Evolutionary conservation across 148 eudicot species (phyloP).

Genomic region (Cornus controversa): DNA sequence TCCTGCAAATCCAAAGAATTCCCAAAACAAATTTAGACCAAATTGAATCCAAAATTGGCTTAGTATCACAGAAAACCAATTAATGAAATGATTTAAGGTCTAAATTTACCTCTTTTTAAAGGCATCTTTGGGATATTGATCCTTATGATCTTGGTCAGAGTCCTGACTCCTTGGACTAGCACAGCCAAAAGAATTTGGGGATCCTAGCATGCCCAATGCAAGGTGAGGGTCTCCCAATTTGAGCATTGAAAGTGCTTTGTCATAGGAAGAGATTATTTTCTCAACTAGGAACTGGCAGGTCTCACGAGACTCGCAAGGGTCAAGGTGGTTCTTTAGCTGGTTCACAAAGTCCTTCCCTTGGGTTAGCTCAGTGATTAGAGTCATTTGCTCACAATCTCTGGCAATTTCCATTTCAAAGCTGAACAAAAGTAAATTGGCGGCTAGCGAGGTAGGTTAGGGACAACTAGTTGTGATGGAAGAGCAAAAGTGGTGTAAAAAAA

Average conservation of each 20-base stretch:
- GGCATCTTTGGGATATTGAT: conserved; percentile 17
- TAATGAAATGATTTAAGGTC: neutral
- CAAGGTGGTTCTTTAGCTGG: conserved; percentile 42
- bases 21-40: neutral
- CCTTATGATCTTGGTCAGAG: conserved; percentile 20
- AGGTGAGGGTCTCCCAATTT: conserved; percentile 8
- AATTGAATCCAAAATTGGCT: neutral
- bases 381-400: conserved; percentile 21
- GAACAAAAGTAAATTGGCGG: neutral
- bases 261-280: conserved; percentile 55
- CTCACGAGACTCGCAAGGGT: conserved; percentile 16
- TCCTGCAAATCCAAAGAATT: conserved; percentile 39
- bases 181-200: conserved; percentile 11
- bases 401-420: conserved; percentile 26
- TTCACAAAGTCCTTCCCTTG: conserved; percentile 57
- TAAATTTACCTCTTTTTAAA: conserved; percentile 52
- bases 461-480: neutral
- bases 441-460: neutral
- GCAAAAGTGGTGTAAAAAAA: no score
- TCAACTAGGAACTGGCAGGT: conserved; percentile 35
- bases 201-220: neutral
- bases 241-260: conserved; percentile 47
- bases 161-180: conserved; percentile 34
- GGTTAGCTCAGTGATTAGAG: conserved; percentile 43
- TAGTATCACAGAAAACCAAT: neutral